Base-by-base conservation (phyloP, 2,329 filamentous ascomycete genomes). In the Fusarium torreyae region DNA sequence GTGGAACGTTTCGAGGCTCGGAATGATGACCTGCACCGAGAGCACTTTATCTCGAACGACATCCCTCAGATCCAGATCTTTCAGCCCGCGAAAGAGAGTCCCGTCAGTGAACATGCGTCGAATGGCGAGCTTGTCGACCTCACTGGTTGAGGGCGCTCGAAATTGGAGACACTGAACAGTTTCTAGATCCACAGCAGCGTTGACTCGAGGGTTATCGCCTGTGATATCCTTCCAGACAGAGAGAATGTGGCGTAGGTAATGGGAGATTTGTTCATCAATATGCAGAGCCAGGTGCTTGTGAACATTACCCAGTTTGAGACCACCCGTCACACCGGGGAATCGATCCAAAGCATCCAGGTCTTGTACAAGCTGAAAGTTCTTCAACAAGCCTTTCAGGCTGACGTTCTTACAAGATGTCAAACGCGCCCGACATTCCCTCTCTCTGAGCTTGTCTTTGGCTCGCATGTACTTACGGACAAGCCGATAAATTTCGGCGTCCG, bases 211-310 rank as follows among this genome's bases (percentile, higher is more conserved):
- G 11, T 54, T 28, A 26, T 54, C 28, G 39, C 20, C 11, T 7
- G 50, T 54, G 13, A 54, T 54, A n/a, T 34, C 34, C 7, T 54
- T 17, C 50, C 39, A 54, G 26, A 54, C 40, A 13, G 13, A 28
- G 8, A 54, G 50, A 39, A 26, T 43, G 28, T 54, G 28, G 15
- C 36, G 13, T 5, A 54, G 17, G 9, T 36, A 54, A 20, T 24
- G 28, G 28, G 40, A 54, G 31, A 54, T 43, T 8, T 54, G 34
- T n/a, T 54, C 50, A 8, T 54, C 50, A 24, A 54, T 54, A n/a
- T 54, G 39, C 17, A 54, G 40, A 20, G 50, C 50, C 15, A 54
- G 39, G 40, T 54, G 51, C 39, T 54, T 54, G 14, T 54, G 51
- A 26, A 54, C 7, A 22, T 54, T 54, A 13, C 51, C 51, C 9